Conservation (phyloP, 139 green algal species). For the Chlamydomonas schloesseri region DNA sequence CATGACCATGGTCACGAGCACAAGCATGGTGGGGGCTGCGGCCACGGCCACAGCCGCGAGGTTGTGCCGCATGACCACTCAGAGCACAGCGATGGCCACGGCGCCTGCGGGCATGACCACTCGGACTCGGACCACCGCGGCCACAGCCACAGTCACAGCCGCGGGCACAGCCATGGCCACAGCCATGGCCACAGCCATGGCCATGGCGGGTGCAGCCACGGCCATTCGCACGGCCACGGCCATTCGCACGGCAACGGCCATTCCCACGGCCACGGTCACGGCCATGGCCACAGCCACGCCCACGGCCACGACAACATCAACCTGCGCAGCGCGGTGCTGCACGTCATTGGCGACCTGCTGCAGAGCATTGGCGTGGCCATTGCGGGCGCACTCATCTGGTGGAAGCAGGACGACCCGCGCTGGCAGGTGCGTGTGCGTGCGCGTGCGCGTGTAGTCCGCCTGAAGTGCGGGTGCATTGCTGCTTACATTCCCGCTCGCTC, state of each 20-base stretch:
- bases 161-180: conserved; percentile 14
- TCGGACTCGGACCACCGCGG: conserved; percentile 11
- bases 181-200: neutral
- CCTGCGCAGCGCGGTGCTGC: conserved; percentile 71
- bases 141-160: neutral
- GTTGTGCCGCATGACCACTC: conserved; percentile 22
- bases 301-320: conserved; percentile 49
- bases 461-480: too few species aligned
- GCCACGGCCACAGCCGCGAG: conserved; percentile 34
- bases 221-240: conserved; percentile 39
- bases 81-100: too few species aligned
- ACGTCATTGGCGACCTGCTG: conserved; percentile 95
- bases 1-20: conserved; percentile 42
- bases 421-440: conserved; percentile 52
- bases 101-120: neutral
- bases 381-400: conserved; percentile 92
- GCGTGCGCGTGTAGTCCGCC: neutral
- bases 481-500: too few species aligned
- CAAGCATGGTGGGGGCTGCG: neutral
- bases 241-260: too few species aligned
- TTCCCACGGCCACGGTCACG: conserved; percentile 37
- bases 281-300: conserved; percentile 12
- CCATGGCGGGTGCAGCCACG: conserved; percentile 12
- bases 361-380: conserved; percentile 90
- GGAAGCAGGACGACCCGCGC: conserved; percentile 77